These are phyloP conservation scores for Dendrobium nobile DNA, from an alignment of 106 monocot genomes.

Conservation along the genomic window DNA sequence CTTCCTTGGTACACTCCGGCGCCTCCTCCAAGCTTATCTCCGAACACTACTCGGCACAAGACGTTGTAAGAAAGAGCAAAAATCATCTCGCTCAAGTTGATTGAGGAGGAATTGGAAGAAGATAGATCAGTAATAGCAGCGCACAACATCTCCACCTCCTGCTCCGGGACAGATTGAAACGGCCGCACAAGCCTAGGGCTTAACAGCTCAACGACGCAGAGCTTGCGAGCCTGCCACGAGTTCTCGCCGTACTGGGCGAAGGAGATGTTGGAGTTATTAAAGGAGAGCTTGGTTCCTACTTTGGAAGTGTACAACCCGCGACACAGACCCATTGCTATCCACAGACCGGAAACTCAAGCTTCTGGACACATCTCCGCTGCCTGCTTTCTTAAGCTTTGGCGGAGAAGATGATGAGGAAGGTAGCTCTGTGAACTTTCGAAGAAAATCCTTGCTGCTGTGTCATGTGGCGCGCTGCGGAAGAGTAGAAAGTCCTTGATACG, in stretches of 20 bases:
- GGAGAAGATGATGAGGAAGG: too few species aligned
- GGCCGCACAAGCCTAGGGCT: conserved; percentile 7
- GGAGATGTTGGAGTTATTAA: conserved; percentile 8
- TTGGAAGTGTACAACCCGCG: too few species aligned
- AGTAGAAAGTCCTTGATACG: neutral
- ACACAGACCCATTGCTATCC: too few species aligned
- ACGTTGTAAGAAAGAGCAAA: conserved; percentile 10
- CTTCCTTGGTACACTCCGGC: neutral
- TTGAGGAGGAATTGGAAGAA: neutral
- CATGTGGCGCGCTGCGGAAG: conserved; percentile 6
- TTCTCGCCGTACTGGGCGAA: conserved; percentile 23
- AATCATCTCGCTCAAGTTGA: conserved; percentile 28
- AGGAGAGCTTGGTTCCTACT: neutral
- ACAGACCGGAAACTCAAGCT: neutral
- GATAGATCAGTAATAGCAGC: neutral
- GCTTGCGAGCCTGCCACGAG: conserved; percentile 11
- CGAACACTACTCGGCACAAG: conserved; percentile 11
- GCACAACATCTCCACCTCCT: conserved; percentile 17
- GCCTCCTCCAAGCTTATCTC: too few species aligned
- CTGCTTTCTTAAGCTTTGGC: neutral
- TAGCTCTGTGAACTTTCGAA: neutral
- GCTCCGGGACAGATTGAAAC: conserved; percentile 8
- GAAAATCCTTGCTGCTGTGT: neutral
- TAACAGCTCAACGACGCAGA: conserved; percentile 11
- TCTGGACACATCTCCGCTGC: neutral